A percentile compares a stretch with the other conserved stretches of the same genome.
phyloP scores from a whole-genome alignment of 2,329 filamentous ascomycete species.

The Hymenoscyphus occultus region DNA sequence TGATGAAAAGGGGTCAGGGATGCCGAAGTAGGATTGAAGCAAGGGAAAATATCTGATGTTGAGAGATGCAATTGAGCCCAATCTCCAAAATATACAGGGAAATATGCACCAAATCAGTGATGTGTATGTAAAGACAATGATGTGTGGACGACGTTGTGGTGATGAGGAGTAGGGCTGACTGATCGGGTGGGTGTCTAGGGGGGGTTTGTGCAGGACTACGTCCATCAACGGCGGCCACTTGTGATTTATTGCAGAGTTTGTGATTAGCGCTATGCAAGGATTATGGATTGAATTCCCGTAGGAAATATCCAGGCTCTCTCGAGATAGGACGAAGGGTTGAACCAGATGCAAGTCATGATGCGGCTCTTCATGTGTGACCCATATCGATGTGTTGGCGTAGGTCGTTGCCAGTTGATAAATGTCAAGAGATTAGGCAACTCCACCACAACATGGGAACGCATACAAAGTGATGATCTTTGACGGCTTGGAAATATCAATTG shows the following conservation, averaged over 20 bases:
- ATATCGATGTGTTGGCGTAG: conserved; percentile 88
- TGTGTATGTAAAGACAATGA: conserved; percentile 33
- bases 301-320: conserved; percentile 30
- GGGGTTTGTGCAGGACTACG: conserved; percentile 36
- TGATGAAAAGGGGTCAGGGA: conserved; percentile 27
- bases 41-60: conserved; percentile 22
- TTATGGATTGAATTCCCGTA: conserved; percentile 33
- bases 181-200: conserved; percentile 36
- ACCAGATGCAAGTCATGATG: conserved; percentile 45
- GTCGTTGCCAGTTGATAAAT: conserved; percentile 77
- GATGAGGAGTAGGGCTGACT: conserved; percentile 37
- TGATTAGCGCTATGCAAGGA: conserved; percentile 36
- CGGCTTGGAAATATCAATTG: conserved; percentile 34
- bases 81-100: conserved; percentile 43
- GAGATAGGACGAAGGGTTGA: conserved; percentile 42
- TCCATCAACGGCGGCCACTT: conserved; percentile 57
- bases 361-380: conserved; percentile 66
- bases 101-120: conserved; percentile 36
- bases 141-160: conserved; percentile 36
- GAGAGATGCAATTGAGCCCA: conserved; percentile 54
- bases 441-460: conserved; percentile 49
- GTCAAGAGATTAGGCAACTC: conserved; percentile 61
- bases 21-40: conserved; percentile 28
- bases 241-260: conserved; percentile 58
- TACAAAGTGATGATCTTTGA: conserved; percentile 36